Evolutionary conservation across 257 asterid species (phyloP).

Genomic region (Solanum stenotomum): DNA sequence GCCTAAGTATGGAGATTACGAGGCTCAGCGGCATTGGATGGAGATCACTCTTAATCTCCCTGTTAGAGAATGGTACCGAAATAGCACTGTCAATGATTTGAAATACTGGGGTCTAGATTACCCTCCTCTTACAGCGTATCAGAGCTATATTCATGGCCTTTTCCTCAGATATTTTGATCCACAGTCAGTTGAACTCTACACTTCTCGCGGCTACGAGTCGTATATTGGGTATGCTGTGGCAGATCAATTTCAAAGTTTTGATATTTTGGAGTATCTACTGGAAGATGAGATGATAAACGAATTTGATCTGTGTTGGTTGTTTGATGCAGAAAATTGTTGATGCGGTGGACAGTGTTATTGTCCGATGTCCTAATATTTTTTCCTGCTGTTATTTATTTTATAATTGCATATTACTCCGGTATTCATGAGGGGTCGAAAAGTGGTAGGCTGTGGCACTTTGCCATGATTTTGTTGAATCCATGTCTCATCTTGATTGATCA

Average conservation of each 20-base stretch:
- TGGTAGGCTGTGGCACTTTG: conserved; percentile 55
- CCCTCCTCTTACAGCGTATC: conserved; percentile 91
- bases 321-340: conserved; percentile 88
- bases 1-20: conserved; percentile 83
- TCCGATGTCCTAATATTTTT: conserved; percentile 87
- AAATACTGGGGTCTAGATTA: conserved; percentile 93
- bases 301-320: conserved; percentile 8
- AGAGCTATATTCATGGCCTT: conserved; percentile 75
- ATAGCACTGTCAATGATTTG: conserved; percentile 67
- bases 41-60: conserved; percentile 84
- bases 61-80: conserved; percentile 71
- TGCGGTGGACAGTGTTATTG: conserved; percentile 95
- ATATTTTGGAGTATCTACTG: neutral
- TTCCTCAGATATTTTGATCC: conserved; percentile 62
- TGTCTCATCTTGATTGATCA: conserved; percentile 93
- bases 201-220: conserved; percentile 84
- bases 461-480: conserved; percentile 79
- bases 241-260: conserved; percentile 1
- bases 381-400: conserved; percentile 80
- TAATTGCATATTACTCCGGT: conserved; percentile 40
- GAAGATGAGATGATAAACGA: neutral
- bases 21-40: conserved; percentile 99
- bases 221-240: conserved; percentile 52
- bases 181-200: conserved; percentile 44
- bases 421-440: conserved; percentile 24